Evolutionary conservation across 306 rosid genomes (phyloP).

Genomic region (Glycine tomentella): DNA sequence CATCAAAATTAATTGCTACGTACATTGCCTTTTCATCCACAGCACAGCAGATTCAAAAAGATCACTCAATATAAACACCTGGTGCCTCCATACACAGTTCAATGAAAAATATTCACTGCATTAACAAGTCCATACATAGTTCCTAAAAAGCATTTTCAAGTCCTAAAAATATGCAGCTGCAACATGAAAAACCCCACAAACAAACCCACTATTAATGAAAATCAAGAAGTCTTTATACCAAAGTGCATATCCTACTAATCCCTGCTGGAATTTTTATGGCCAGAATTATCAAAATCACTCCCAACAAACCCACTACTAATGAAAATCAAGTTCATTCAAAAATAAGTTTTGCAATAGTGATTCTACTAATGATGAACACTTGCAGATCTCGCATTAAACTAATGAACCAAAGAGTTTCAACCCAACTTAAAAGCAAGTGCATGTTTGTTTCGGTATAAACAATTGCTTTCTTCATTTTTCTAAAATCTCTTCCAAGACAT

Average conservation of each 20-base stretch:
- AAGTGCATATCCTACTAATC: constrained; percentile 9
- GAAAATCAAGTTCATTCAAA: neutral
- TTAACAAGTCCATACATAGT: constrained; percentile 2
- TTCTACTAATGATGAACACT: neutral
- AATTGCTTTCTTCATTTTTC: neutral
- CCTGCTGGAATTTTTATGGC: neutral
- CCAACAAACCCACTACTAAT: neutral
- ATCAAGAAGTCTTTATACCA: neutral
- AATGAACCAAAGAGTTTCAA: neutral
- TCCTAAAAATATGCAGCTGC: neutral
- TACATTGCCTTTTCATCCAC: neutral
- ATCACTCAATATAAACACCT: neutral
- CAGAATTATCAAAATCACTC: neutral
- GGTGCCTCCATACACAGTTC: neutral
- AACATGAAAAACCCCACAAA: neutral
- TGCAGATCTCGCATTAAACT: neutral
- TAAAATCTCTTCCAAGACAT: neutral
- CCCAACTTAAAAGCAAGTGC: neutral
- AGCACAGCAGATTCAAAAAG: neutral
- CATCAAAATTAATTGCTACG: neutral
- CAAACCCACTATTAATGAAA: neutral
- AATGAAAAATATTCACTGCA: neutral
- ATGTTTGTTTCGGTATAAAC: neutral
- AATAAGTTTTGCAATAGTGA: neutral
- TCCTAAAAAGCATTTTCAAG: neutral